Evolutionary conservation across 768 basidiomycete species (phyloP).

Genomic region (Agaricus sinodeliciosus): DNA sequence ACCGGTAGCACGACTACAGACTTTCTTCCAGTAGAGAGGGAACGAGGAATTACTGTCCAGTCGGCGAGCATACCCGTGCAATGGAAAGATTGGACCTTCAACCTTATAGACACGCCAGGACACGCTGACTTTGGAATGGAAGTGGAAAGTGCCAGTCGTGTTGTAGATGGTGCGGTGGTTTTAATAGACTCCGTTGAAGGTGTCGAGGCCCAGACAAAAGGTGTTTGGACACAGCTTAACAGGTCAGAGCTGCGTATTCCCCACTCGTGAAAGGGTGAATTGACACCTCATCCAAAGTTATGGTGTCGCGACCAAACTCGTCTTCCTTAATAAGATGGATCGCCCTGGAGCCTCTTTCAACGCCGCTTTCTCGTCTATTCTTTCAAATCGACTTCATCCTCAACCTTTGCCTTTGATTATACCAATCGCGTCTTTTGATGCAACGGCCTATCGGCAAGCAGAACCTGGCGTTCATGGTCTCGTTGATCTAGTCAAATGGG

Average conservation of each 20-base stretch:
- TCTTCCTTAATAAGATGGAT: slow-evolving; percentile 87
- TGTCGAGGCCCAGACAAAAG: slow-evolving; percentile 85
- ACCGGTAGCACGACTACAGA: slow-evolving; percentile 89
- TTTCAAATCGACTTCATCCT: slow-evolving; percentile 70
- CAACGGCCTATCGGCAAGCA: slow-evolving; percentile 55
- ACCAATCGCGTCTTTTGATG: slow-evolving; percentile 73
- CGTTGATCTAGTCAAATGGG: slow-evolving; percentile 80
- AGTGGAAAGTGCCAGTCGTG: slow-evolving; percentile 87
- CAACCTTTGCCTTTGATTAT: slow-evolving; percentile 65
- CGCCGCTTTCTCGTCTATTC: slow-evolving; percentile 63
- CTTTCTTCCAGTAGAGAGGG: slow-evolving; percentile 83
- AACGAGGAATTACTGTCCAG: slow-evolving; percentile 89
- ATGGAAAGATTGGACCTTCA: slow-evolving; percentile 82
- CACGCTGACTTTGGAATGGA: slow-evolving; percentile 98
- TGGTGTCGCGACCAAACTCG: slow-evolving; percentile 66
- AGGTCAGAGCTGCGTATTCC: slow-evolving; percentile 47
- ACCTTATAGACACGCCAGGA: slow-evolving; percentile 86
- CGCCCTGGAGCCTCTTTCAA: slow-evolving; percentile 79
- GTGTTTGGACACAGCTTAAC: slow-evolving; percentile 84
- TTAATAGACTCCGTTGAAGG: slow-evolving; percentile 88
- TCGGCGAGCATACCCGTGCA: slow-evolving; percentile 86
- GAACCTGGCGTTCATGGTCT: slow-evolving; percentile 84
- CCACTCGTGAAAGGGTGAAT: neutral
- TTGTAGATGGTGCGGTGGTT: slow-evolving; percentile 86
- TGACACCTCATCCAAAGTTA: slow-evolving; percentile 41